Percentiles rank a stretch among this genome's conserved stretches.
Conservation (phyloP, 2,329 filamentous ascomycete species). For the Raffaelea ambrosiae region DNA sequence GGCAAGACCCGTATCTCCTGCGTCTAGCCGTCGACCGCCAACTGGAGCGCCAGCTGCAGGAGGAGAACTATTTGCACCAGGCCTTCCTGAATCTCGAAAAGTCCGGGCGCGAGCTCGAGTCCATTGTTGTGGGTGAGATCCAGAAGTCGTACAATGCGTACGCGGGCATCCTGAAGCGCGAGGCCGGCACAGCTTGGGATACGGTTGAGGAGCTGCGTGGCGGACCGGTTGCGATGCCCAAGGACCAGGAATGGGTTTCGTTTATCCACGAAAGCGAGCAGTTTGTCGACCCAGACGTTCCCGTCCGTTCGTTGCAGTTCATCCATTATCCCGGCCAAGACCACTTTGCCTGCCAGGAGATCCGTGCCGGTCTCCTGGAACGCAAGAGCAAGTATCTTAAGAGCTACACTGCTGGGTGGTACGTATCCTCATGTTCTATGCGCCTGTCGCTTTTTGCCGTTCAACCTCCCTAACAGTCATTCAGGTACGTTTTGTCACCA, state of each 20-base stretch:
- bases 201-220: constrained; percentile 73
- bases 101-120: constrained; percentile 89
- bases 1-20: constrained; percentile 86
- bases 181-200: constrained; percentile 72
- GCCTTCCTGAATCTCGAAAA: constrained; percentile 91
- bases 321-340: constrained; percentile 90
- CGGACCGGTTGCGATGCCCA: constrained; percentile 86
- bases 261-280: constrained; percentile 77
- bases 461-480: background rate
- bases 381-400: constrained; percentile 98
- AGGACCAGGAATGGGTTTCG: constrained; percentile 81
- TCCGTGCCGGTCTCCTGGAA: constrained; percentile 84
- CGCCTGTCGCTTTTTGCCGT: background rate
- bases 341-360: constrained; percentile 72
- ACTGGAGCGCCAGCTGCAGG: constrained; percentile 85
- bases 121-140: constrained; percentile 93
- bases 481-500: constrained; percentile 90
- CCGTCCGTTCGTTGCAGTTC: constrained; percentile 67
- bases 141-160: constrained; percentile 97
- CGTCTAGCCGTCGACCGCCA: constrained; percentile 80
- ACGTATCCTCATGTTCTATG: constrained; percentile 26
- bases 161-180: constrained; percentile 81
- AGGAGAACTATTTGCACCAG: constrained; percentile 95
- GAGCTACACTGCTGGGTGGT: constrained; percentile 94
- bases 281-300: constrained; percentile 77